Percentiles rank a stretch among this genome's conserved stretches.
Conservation (phyloP, 345 rosid genomes). For the Linum tenue region DNA sequence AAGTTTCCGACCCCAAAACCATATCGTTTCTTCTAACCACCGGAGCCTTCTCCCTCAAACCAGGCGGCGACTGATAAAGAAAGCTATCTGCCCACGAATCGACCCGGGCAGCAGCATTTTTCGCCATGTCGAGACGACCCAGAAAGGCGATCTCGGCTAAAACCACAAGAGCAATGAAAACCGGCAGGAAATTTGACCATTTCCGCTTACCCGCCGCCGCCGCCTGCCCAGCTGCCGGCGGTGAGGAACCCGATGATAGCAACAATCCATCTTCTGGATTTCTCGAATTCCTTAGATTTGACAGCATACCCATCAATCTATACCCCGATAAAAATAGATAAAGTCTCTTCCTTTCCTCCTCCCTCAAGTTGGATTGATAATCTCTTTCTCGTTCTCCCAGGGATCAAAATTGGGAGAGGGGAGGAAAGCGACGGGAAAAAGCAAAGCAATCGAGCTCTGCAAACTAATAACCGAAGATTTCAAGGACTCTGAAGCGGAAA, state of each 20-base stretch:
- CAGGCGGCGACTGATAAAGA: slow-evolving; percentile 26
- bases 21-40: slow-evolving; percentile 10
- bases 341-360: not conserved
- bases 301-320: slow-evolving; percentile 37
- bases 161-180: slow-evolving; percentile 59
- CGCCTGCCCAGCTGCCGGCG: not conserved
- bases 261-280: slow-evolving; percentile 29
- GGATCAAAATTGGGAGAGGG: not conserved
- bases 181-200: slow-evolving; percentile 49
- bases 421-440: not conserved
- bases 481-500: no score
- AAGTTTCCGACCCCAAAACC: slow-evolving; percentile 27
- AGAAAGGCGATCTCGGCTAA: slow-evolving; percentile 68
- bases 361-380: no score
- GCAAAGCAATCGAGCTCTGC: not conserved
- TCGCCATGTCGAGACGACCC: slow-evolving; percentile 68
- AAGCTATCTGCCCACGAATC: slow-evolving; percentile 63
- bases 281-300: slow-evolving; percentile 57
- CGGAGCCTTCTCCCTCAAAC: not conserved
- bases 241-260: slow-evolving; percentile 18
- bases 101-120: slow-evolving; percentile 40
- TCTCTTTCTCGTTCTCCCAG: not conserved
- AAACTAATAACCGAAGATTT: no score
- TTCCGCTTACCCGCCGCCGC: slow-evolving; percentile 32
- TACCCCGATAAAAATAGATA: not conserved